phyloP scores from a whole-genome alignment of 2,329 filamentous ascomycete species.

The Alternaria arbusti region DNA sequence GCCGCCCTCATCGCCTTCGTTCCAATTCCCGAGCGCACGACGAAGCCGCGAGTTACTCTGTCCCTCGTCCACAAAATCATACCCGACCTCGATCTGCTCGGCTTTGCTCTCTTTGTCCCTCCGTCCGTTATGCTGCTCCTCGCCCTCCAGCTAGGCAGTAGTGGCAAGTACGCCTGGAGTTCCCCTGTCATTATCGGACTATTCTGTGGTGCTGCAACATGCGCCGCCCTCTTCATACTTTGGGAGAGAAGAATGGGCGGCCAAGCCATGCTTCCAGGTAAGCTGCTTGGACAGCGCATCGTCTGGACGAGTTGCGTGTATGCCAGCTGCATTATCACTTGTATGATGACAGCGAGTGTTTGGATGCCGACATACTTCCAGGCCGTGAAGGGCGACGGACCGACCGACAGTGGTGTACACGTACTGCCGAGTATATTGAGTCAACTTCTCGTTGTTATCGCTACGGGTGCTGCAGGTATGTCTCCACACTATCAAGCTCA shows the following conservation, averaged over 20 bases:
- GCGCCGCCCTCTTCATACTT: conserved; percentile 39
- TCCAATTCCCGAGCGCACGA: conserved; percentile 26
- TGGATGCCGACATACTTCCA: conserved; percentile 52
- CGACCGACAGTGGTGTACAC: conserved; percentile 49
- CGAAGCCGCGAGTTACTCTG: conserved; percentile 14
- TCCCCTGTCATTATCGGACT: conserved; percentile 44
- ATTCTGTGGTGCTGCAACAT: conserved; percentile 39
- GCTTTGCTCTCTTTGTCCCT: conserved; percentile 46
- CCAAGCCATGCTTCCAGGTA: conserved; percentile 48
- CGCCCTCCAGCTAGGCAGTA: conserved; percentile 49
- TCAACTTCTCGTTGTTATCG: conserved; percentile 27
- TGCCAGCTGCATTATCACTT: conserved; percentile 12
- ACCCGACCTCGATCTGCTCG: conserved; percentile 46
- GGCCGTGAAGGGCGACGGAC: conserved; percentile 43
- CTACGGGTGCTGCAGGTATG: conserved; percentile 26
- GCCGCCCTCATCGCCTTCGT: conserved; percentile 41
- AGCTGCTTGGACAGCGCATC: conserved; percentile 38
- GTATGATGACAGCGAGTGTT: conserved; percentile 21
- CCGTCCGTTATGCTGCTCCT: conserved; percentile 46
- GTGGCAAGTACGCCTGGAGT: conserved; percentile 43
- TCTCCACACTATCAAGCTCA: background rate
- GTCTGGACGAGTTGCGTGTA: conserved; percentile 38
- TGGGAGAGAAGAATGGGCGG: conserved; percentile 48
- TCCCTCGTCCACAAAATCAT: conserved; percentile 33
- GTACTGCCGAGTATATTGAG: conserved; percentile 47